Conservation (phyloP, 2,329 filamentous ascomycete species). For the Ophiosphaerella korrae region DNA sequence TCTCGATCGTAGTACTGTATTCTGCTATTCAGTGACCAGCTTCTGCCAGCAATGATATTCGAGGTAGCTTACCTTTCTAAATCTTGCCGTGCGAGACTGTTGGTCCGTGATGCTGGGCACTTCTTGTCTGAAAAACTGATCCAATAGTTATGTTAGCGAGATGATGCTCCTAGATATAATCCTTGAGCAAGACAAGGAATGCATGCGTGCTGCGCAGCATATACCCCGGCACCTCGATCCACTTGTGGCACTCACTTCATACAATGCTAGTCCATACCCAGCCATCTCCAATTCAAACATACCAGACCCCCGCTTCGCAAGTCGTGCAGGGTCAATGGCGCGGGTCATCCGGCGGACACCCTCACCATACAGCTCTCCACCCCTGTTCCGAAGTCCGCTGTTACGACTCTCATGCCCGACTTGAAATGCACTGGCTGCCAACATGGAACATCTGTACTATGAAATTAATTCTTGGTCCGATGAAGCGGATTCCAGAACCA, state of each 20-base stretch:
- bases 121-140: background rate
- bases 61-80: background rate
- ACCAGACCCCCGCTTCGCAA: background rate
- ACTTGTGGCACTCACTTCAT: slow-evolving; percentile 14
- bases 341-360: slow-evolving; percentile 4
- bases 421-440: slow-evolving; percentile 14
- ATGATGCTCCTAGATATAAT: background rate
- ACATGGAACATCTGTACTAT: slow-evolving; percentile 11
- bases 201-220: background rate
- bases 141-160: background rate
- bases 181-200: background rate
- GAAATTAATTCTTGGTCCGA: background rate
- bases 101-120: background rate
- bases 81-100: background rate
- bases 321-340: background rate
- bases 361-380: slow-evolving; percentile 17
- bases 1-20: background rate
- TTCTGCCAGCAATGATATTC: background rate
- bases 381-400: slow-evolving; percentile 4
- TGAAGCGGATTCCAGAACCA: background rate
- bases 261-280: slow-evolving; percentile 11
- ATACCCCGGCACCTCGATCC: background rate
- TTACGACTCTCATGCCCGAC: slow-evolving; percentile 11
- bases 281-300: slow-evolving; percentile 10
- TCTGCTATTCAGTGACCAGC: background rate